Base-by-base conservation (phyloP, 1,284 basidiomycete genomes). In the Mycena sp. region DNA sequence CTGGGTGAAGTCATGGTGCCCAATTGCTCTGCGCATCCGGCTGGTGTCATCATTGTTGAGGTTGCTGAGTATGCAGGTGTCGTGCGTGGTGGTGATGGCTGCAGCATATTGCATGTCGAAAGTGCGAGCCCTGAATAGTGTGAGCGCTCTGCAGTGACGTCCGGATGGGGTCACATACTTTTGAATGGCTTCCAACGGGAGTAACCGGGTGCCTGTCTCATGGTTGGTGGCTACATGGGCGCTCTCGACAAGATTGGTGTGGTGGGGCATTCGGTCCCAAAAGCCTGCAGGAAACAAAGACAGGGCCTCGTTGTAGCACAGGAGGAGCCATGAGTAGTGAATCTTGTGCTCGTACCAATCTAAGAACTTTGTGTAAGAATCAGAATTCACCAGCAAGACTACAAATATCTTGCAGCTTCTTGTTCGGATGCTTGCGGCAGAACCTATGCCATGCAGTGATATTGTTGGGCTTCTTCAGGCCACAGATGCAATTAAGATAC, bases 261-360 rank as follows among this genome's bases (percentile, higher is more conserved):
- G 45, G 19, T n/a, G n/a, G 12, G 44, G 46, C 17, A 46, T 49
- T 6, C 17, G 45, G 23, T 9, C 16, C 56, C 56, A 58, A 21
- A 48, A 38, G 3, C 48, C 46, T 10, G 25, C 2, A 1, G 49
- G 49, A 30, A 59, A 50, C 30, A 26, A 11, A 5, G 57, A 59
- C 11, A 59, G 26, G 5, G 23, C 37, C 26, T 59, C 38, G 32
- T 59, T 59, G 48, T 46, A 59, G 2, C 46, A 26, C 2, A 28
- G 26, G 4, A 59, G 48, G 1, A 59, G 37, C 57, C 57, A 59
- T 1, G 57, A 19, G 41, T 59, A 52, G 7, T 26, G 23, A 1
- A 51, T 37, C 25, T 59, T 59, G 37, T 59, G 57, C 12, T 40
- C 14, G 38, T 59, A 59, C 57, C 46, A 59, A 23, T 50, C 57